Percentiles rank a stretch among this genome's conserved stretches.
Evolutionary conservation across 495 filamentous ascomycete species (phyloP).

Genomic region (Aspergillus saccharolyticus): DNA sequence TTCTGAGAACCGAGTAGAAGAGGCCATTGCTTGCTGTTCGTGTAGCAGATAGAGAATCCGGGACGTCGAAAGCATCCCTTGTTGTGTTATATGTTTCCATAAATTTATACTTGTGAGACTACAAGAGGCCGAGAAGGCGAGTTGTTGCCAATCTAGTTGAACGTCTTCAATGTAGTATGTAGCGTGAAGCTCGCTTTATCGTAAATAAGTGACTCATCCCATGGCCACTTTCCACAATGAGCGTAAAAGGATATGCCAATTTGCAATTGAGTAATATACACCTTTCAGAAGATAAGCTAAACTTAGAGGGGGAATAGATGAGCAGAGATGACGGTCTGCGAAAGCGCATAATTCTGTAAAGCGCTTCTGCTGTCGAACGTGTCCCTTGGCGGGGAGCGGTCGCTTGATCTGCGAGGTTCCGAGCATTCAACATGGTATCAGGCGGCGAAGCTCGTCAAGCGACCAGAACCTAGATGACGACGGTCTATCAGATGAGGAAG

Average conservation of each 20-base stretch:
- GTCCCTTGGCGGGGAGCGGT: not conserved
- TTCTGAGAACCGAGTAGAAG: conserved; percentile 75
- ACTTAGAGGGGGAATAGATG: not conserved
- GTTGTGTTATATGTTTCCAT: conserved; percentile 12
- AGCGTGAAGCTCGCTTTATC: not conserved
- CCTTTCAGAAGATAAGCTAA: not conserved
- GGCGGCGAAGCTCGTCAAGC: no score
- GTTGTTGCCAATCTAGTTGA: conserved; percentile 2
- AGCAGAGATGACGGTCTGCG: not conserved
- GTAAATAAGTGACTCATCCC: not conserved
- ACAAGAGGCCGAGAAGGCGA: conserved; percentile 3
- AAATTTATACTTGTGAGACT: no score
- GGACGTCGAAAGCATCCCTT: conserved; percentile 4
- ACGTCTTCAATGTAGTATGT: not conserved
- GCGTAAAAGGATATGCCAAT: not conserved
- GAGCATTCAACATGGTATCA: not conserved
- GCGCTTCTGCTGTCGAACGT: not conserved
- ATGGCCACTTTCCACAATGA: no score
- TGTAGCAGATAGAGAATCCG: not conserved
- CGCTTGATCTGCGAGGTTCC: not conserved
- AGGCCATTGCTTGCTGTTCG: conserved; percentile 2
- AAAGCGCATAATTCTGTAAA: not conserved
- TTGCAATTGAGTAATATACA: not conserved
- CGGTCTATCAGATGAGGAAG: not conserved
- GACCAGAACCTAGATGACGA: not conserved